Percentiles rank a stretch among this genome's conserved stretches.
These are phyloP conservation scores for Auxenochlorella pyrenoidosa DNA, from an alignment of 139 green algal genomes.

Conservation along the genomic window DNA sequence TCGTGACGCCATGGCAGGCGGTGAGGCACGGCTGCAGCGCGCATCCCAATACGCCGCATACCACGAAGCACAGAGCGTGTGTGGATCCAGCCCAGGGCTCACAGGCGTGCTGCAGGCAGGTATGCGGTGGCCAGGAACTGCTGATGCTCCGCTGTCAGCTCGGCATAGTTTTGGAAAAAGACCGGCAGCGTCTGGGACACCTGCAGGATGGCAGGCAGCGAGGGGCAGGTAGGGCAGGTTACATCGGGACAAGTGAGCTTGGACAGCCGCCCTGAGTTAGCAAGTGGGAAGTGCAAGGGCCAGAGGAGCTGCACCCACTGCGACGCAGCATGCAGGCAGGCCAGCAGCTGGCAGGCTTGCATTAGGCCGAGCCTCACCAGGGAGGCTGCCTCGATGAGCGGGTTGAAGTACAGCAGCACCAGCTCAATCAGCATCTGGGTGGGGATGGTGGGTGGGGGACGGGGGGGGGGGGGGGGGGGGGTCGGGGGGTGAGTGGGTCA, in stretches of 20 bases:
- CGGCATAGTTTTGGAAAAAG: conserved; percentile 67
- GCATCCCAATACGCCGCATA: too few species aligned
- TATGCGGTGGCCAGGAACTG: conserved; percentile 50
- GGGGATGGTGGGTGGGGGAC: neutral
- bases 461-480: neutral
- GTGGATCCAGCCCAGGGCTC: neutral
- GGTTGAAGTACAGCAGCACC: conserved; percentile 58
- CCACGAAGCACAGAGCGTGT: too few species aligned
- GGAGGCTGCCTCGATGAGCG: conserved; percentile 36
- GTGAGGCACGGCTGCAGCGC: neutral
- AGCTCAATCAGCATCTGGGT: conserved; percentile 52
- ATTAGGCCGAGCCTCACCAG: conserved; percentile 30
- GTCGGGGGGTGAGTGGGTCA: too few species aligned
- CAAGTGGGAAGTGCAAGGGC: too few species aligned
- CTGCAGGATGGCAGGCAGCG: too few species aligned
- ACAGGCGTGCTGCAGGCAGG: conserved; percentile 47
- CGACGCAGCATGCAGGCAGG: too few species aligned
- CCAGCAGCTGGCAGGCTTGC: too few species aligned
- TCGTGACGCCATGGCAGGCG: neutral
- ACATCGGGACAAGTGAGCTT: too few species aligned
- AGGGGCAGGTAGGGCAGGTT: too few species aligned
- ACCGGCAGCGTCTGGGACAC: conserved; percentile 62
- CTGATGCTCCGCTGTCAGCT: conserved; percentile 22
- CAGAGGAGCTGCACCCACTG: too few species aligned
- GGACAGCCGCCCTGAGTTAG: too few species aligned